Evolutionary conservation across 2,329 filamentous ascomycete species (phyloP).

Genomic region (Didymella keratinophila): DNA sequence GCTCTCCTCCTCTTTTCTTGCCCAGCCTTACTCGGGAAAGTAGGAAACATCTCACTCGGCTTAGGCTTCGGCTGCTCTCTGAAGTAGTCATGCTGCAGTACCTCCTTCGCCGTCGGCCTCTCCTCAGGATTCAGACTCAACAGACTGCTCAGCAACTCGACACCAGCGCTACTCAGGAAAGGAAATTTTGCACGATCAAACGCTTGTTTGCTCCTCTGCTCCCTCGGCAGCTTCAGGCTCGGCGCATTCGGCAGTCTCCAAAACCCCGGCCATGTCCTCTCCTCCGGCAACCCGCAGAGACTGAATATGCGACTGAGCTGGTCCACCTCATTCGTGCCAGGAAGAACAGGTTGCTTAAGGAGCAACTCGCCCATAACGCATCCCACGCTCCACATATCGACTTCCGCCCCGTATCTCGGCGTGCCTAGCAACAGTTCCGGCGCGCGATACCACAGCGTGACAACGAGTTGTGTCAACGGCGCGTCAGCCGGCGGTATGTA

Average conservation of each 20-base stretch:
- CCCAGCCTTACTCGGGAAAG: constrained; percentile 93
- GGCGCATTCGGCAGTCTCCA: constrained; percentile 86
- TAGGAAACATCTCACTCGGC: constrained; percentile 90
- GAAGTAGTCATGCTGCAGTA: constrained; percentile 86
- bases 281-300: constrained; percentile 84
- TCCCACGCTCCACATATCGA: constrained; percentile 96
- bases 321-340: constrained; percentile 91
- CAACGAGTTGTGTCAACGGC: constrained; percentile 86
- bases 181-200: constrained; percentile 81
- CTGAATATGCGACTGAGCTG: constrained; percentile 83
- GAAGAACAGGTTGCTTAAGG: constrained; percentile 80
- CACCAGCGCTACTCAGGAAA: constrained; percentile 78
- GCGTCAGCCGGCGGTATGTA: constrained; percentile 76
- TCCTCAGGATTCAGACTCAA: constrained; percentile 76
- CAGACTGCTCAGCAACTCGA: constrained; percentile 67
- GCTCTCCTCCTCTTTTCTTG: constrained; percentile 80
- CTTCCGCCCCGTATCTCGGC: constrained; percentile 73
- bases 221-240: constrained; percentile 69
- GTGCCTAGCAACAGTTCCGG: constrained; percentile 89
- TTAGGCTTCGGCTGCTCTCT: constrained; percentile 88
- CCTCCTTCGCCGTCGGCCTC: constrained; percentile 74
- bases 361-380: constrained; percentile 96
- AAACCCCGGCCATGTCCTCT: constrained; percentile 86
- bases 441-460: constrained; percentile 95
- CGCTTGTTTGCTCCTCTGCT: constrained; percentile 52